phyloP scores from a whole-genome alignment of 2,329 filamentous ascomycete species.

The Akanthomyces lecanii region DNA sequence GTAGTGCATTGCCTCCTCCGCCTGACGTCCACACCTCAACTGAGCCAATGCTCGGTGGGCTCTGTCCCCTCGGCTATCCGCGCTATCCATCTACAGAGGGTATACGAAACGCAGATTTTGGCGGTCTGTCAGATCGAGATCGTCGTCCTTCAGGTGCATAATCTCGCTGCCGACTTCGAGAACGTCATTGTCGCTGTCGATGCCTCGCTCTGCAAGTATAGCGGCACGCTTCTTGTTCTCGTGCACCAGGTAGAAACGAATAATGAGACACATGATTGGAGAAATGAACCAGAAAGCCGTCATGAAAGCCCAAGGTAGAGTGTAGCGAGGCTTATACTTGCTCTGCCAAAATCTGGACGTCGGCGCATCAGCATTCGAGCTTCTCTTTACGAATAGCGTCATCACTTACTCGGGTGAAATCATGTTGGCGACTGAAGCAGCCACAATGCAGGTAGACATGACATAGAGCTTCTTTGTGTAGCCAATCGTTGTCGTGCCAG shows the following conservation, averaged over 20 bases:
- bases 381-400: background rate
- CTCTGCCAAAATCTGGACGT: constrained; percentile 22
- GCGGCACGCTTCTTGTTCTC: constrained; percentile 21
- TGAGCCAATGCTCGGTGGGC: background rate
- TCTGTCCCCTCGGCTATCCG: background rate
- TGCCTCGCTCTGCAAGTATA: constrained; percentile 6
- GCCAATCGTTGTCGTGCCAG: constrained; percentile 23
- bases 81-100: constrained; percentile 27
- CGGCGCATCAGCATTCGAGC: background rate
- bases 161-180: constrained; percentile 20
- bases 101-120: constrained; percentile 23
- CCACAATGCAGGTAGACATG: constrained; percentile 24
- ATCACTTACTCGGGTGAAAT: constrained; percentile 27
- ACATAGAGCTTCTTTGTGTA: constrained; percentile 25
- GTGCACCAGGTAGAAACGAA: constrained; percentile 22
- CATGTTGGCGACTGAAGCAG: constrained; percentile 26
- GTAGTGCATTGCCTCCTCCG: background rate
- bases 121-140: constrained; percentile 22
- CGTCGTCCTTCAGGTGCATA: constrained; percentile 19
- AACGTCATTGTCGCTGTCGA: constrained; percentile 19
- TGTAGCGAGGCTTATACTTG: constrained; percentile 23
- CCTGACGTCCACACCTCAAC: background rate
- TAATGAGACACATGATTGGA: constrained; percentile 24
- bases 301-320: constrained; percentile 24
- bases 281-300: constrained; percentile 26